Base-by-base conservation (phyloP, 2,329 filamentous ascomycete genomes). In the Monilinia vaccinii-corymbosi region DNA sequence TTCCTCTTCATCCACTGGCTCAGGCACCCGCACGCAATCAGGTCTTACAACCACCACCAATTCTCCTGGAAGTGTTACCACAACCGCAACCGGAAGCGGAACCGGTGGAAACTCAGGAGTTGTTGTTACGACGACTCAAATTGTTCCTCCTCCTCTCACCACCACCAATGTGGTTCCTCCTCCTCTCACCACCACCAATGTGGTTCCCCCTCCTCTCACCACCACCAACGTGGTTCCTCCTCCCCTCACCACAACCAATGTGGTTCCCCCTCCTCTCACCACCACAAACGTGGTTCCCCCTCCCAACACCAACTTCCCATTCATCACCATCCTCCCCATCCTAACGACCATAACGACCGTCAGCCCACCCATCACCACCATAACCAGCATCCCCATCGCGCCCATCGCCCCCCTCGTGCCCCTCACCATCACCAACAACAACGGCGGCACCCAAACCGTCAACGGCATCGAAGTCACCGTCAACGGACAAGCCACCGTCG, bases 321-420 rank as follows among this genome's bases (percentile, higher is more conserved):
- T 16, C 11, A 40, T 58, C 23, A 58, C 56, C 11, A 48, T 57
- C 32, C 34, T 58, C 46, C 45, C 45, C n/a, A n/a, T 58, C 9
- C 45, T 40, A 6, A 58, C 56, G 1, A 50, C 56, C n/a, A 49
- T 58, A 18, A 58, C 56, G 5, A 58, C 45, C 11, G 56, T 58
- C 9, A 51, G 25, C 25, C 56, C 56, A 23, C 56, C 56, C 8
- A 58, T 58, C 56, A 40, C 46, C 16, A 50, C 56, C 28, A 50
- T 50, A 10, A 58, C 56, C 34, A 40, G 38, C 38, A n/a, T 36
- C 8, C 46, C 56, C 7, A n/a, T 58, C 23, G 4, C 21, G 1
- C 42, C 44, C 5, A 50, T 52, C 10, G 14, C 21, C 0, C 53
- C 53, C 2, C n/a, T 56, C n/a, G 34, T 58, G 1, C 56, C 56